phyloP scores from a whole-genome alignment of 192 early-diverging fungal genomes.

The Linnemannia elongata region DNA sequence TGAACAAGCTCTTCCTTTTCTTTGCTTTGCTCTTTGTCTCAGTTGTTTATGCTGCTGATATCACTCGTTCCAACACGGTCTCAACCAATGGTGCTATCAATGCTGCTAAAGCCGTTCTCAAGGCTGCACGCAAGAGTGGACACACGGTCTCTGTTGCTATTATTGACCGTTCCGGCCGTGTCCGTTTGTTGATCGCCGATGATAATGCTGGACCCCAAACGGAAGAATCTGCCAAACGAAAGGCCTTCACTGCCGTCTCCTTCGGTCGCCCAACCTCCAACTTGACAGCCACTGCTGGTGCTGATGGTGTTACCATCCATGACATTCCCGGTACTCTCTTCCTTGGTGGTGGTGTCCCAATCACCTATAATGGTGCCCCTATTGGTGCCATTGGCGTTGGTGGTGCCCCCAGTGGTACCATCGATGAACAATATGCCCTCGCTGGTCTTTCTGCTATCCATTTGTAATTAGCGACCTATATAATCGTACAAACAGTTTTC shows the following conservation, averaged over 20 bases:
- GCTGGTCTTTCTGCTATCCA: constrained; percentile 3
- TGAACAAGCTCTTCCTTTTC: constrained; percentile 9
- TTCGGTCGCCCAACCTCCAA: constrained; percentile 18
- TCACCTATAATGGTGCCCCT: neutral
- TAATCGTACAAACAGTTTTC: no score
- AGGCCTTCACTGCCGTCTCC: constrained; percentile 22
- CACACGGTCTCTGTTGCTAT: constrained; percentile 5
- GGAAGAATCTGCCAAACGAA: constrained; percentile 12
- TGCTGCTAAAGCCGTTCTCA: neutral
- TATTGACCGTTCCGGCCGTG: constrained; percentile 2
- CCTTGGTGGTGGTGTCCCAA: constrained; percentile 7
- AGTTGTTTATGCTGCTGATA: neutral
- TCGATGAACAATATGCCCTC: neutral
- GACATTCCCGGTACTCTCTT: constrained; percentile 11
- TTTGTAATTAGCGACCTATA: neutral
- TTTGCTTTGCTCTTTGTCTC: neutral
- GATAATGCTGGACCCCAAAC: constrained; percentile 22
- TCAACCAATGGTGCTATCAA: neutral
- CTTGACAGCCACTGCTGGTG: constrained; percentile 7
- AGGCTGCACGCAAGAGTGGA: neutral
- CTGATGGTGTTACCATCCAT: neutral
- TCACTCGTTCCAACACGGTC: neutral
- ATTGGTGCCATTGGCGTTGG: constrained; percentile 7
- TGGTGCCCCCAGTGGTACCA: constrained; percentile 6
- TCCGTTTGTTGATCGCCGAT: constrained; percentile 10